These are phyloP conservation scores for Coemansia interrupta DNA, from an alignment of 192 early-diverging fungal genomes.

Conservation along the genomic window DNA sequence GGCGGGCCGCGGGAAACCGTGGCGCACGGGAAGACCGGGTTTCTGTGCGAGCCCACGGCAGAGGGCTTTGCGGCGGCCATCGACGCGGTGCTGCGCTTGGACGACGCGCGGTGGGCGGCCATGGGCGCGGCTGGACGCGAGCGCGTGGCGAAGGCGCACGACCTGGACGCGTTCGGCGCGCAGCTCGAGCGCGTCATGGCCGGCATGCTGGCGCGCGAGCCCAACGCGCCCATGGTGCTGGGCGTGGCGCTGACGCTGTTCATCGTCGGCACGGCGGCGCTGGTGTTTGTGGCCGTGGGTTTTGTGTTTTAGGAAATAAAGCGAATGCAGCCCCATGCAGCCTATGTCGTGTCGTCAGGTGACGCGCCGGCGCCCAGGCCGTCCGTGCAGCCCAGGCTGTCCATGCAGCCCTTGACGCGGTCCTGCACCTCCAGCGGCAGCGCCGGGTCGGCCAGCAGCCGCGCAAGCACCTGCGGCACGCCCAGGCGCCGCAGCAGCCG, in stretches of 20 bases:
- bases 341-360: neutral
- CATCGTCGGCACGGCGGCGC: conserved; percentile 21
- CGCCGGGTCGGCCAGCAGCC: conserved; percentile 17
- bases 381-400: conserved; percentile 11
- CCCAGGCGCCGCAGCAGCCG: conserved; percentile 14
- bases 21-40: conserved; percentile 69
- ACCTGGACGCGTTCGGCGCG: conserved; percentile 61
- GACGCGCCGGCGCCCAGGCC: neutral
- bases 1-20: conserved; percentile 87
- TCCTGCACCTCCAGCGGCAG: conserved; percentile 37
- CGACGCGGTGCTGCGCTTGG: conserved; percentile 45
- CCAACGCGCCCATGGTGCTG: conserved; percentile 22
- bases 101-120: conserved; percentile 11
- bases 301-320: conserved; percentile 6
- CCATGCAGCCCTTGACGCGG: conserved; percentile 45
- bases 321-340: neutral
- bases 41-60: conserved; percentile 60
- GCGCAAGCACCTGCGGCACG: conserved; percentile 18
- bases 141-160: conserved; percentile 49
- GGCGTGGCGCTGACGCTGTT: conserved; percentile 37
- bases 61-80: conserved; percentile 67
- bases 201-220: conserved; percentile 33
- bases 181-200: conserved; percentile 65
- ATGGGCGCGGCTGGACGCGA: conserved; percentile 70
- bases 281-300: conserved; percentile 7